These are phyloP conservation scores for Penicillium thymicola DNA, from an alignment of 2,329 filamentous ascomycete genomes.

Conservation along the genomic window DNA sequence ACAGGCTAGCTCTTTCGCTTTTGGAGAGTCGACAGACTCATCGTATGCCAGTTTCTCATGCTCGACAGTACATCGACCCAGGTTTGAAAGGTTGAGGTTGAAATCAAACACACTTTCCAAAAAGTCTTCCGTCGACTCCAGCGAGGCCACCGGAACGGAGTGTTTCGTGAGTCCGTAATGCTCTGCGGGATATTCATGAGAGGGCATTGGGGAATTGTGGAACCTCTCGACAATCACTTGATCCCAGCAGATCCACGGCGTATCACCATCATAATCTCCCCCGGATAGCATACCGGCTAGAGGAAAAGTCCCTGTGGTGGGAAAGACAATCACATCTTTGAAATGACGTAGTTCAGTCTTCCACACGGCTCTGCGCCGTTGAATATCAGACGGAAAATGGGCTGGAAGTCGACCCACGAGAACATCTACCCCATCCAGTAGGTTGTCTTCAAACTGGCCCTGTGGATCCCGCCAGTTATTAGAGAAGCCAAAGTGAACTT, in stretches of 20 bases:
- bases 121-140: slow-evolving; percentile 40
- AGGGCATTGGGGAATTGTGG: slow-evolving; percentile 49
- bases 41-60: slow-evolving; percentile 55
- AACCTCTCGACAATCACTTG: slow-evolving; percentile 51
- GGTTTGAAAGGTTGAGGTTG: slow-evolving; percentile 44
- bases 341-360: slow-evolving; percentile 53
- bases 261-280: slow-evolving; percentile 64
- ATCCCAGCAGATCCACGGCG: slow-evolving; percentile 61
- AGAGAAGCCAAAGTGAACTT: slow-evolving; percentile 57
- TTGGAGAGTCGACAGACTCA: slow-evolving; percentile 38
- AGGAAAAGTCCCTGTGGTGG: slow-evolving; percentile 50
- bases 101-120: slow-evolving; percentile 48
- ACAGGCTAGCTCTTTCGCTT: slow-evolving; percentile 39
- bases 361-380: slow-evolving; percentile 51
- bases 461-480: slow-evolving; percentile 39
- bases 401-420: slow-evolving; percentile 58
- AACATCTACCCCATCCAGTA: slow-evolving; percentile 50
- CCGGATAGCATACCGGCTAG: slow-evolving; percentile 60
- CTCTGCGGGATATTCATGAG: slow-evolving; percentile 33
- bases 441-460: slow-evolving; percentile 40
- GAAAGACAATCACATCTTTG: slow-evolving; percentile 57
- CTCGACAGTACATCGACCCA: slow-evolving; percentile 53
- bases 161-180: slow-evolving; percentile 50
- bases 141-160: slow-evolving; percentile 39
- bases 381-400: slow-evolving; percentile 57